Evolutionary conservation across 805 yeast genomes (phyloP), one percentile per base, ranked within the genome.

Genomic region (Kluyveromyces nonfermentans): DNA sequence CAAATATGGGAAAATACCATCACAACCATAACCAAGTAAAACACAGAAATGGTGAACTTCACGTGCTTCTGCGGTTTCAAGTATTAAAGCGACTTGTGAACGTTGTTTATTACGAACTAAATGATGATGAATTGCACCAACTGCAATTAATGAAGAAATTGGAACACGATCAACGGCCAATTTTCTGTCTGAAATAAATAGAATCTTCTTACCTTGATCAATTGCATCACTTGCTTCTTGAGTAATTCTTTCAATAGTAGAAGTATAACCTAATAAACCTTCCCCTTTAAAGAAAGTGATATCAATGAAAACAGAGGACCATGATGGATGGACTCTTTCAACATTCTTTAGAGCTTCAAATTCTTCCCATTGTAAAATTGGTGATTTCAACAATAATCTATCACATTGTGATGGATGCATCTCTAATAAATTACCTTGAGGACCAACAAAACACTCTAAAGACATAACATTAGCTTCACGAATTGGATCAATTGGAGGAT

Each of bases 401-500:
- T 89, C 84, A 73, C 97, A 90, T 70, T 93, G 97, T 45, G 75
- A 73, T 8, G 96, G 81, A 58, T 82, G 80, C 89, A 88, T 87
- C 65, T 93, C 97, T 59, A 90, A 75, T 51, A 90, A 69, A 63
- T 90, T 90, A 46, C 96, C 97, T 66, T 93, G 97, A n/a, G 97
- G 97, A 44, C 98, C 98, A 57, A 90, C 81, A 65, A 85, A 87
- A 69, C 98, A 90, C 65, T 90, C 96, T 53, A 93, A 74, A 10
- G 96, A 86, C 98, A 90, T 90, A 59, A 93, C 97, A 54, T 90
- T 85, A 47, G 82, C 82, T 70, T 90, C 98, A 65, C 97, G 82
- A 56, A 90, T 93, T 42, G 98, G 97, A 64, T 90, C 98, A 61
- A 90, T 93, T 41, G 98, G 97, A 46, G 98, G 98, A 69, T 90